phyloP scores from a whole-genome alignment of 2,329 filamentous ascomycete species.

The Aspergillus tamarii region DNA sequence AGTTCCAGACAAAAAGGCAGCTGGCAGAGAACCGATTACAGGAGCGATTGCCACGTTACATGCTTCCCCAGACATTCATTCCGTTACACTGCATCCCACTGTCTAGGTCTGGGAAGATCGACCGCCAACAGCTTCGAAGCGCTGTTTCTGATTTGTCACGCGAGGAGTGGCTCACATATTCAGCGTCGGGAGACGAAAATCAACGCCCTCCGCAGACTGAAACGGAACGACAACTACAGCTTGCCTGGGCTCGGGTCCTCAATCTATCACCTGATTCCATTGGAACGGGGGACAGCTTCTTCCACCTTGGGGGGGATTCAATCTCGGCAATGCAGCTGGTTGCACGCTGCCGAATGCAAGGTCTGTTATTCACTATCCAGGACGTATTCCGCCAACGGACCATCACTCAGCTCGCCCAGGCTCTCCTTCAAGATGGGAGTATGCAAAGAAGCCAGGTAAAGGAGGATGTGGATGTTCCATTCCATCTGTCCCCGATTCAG shows the following conservation, averaged over 20 bases:
- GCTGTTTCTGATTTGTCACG: too few species aligned
- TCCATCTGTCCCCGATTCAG: conserved; percentile 3
- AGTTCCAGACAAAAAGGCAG: too few species aligned
- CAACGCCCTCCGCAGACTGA: not conserved
- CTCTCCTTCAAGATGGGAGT: not conserved
- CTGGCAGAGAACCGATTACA: conserved; percentile 25
- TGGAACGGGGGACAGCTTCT: too few species aligned
- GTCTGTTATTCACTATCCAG: too few species aligned
- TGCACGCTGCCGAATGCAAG: too few species aligned
- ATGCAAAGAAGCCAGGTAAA: not conserved
- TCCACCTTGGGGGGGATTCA: too few species aligned
- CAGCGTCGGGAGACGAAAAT: not conserved
- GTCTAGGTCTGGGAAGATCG: not conserved
- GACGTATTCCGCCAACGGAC: too few species aligned
- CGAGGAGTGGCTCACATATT: not conserved
- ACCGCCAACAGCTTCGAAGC: too few species aligned
- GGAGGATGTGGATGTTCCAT: not conserved
- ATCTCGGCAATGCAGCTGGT: too few species aligned
- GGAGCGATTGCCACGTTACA: conserved; percentile 43
- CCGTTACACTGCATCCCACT: not conserved
- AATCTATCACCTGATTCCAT: conserved; percentile 6
- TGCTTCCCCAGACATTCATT: conserved; percentile 29
- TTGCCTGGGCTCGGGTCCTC: conserved; percentile 3
- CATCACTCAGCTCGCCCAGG: too few species aligned
- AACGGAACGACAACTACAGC: conserved; percentile 10